Percentiles rank a stretch among this genome's conserved stretches.
These are phyloP conservation scores for Speleostelium caveatum DNA, from an alignment of 78 protist genomes.

Conservation along the genomic window DNA sequence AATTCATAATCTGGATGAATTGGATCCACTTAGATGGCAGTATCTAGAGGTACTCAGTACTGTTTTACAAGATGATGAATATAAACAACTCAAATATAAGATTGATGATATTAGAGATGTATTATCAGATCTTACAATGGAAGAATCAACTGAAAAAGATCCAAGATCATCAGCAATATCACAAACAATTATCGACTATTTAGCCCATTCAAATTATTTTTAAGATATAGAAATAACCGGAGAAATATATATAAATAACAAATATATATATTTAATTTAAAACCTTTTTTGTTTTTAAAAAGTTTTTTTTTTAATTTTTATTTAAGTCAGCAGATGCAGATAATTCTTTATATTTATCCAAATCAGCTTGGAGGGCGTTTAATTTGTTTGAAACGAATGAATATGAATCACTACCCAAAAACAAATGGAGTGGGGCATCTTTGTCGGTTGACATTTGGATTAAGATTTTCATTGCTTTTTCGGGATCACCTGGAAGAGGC, in stretches of 20 bases:
- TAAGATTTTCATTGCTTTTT: neutral
- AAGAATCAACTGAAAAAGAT: constrained; percentile 27
- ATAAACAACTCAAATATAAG: neutral
- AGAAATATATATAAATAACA: neutral
- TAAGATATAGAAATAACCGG: neutral
- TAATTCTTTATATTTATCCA: neutral
- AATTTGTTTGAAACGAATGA: constrained; percentile 90
- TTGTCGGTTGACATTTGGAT: neutral
- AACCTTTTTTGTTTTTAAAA: neutral
- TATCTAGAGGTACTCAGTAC: constrained; percentile 28
- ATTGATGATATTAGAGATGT: constrained; percentile 31
- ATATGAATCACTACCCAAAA: neutral
- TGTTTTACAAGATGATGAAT: constrained; percentile 21
- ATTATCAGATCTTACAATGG: neutral
- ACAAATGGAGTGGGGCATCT: neutral
- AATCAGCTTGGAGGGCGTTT: neutral
- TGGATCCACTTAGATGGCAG: constrained; percentile 74
- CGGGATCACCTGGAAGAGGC: neutral
- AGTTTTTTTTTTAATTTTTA: no score
- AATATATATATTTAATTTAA: neutral
- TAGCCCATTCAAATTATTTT: neutral
- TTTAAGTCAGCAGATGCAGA: neutral
- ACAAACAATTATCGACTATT: neutral
- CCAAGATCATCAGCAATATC: constrained; percentile 33
- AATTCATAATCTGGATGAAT: constrained; percentile 66